Conservation (phyloP, 495 filamentous ascomycete genomes). For the Podospora didyma region DNA sequence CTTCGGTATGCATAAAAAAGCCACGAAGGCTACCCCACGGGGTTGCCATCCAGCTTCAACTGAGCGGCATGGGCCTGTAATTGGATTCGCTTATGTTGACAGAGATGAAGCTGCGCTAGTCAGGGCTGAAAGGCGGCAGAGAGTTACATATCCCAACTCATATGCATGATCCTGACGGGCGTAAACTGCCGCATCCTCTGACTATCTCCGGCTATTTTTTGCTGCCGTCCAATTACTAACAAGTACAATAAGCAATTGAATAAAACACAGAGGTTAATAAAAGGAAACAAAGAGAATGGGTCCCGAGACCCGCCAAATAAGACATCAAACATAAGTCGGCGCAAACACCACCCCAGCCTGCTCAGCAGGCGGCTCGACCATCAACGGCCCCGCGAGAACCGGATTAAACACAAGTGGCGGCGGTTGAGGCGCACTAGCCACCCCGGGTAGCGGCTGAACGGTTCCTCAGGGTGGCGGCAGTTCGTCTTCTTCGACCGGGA, state of each 20-base stretch:
- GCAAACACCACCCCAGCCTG: slow-evolving; percentile 2
- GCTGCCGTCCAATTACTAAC: not conserved
- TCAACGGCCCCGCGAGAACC: not conserved
- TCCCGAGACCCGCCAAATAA: too few species aligned
- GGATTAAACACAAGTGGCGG: slow-evolving; percentile 2
- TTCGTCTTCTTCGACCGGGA: not conserved
- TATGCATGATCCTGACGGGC: not conserved
- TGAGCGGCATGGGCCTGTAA: not conserved
- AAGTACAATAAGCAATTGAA: too few species aligned
- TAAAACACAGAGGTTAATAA: too few species aligned
- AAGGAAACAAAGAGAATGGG: too few species aligned
- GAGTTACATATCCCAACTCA: not conserved
- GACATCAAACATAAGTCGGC: slow-evolving; percentile 4
- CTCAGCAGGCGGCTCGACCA: slow-evolving; percentile 1
- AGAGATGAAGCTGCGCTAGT: not conserved
- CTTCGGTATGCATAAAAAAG: not conserved
- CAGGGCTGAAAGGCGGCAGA: not conserved
- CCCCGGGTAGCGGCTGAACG: not conserved
- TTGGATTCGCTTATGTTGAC: not conserved
- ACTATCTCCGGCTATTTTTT: not conserved
- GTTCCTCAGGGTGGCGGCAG: not conserved
- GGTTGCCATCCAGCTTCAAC: not conserved
- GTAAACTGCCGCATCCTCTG: not conserved
- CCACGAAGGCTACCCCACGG: not conserved
- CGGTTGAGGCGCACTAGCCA: not conserved